Evolutionary conservation across 2,329 filamentous ascomycete genomes (phyloP).

Genomic region (Zasmidium angulare): DNA sequence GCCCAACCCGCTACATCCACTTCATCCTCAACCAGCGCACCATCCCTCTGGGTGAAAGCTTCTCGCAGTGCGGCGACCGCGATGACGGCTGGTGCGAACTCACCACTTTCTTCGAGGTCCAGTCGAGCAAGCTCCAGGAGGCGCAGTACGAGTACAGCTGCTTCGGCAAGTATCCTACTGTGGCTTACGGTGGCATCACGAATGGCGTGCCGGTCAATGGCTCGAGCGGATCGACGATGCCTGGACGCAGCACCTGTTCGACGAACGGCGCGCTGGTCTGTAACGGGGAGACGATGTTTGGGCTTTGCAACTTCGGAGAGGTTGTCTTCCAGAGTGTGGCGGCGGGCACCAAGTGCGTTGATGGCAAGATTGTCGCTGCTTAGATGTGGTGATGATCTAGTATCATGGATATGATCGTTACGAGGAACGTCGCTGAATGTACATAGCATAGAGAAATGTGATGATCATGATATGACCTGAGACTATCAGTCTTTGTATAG

Average conservation of each 20-base stretch:
- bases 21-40: constrained; percentile 70
- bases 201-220: constrained; percentile 48
- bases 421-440: too few relatives aligned
- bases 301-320: constrained; percentile 45
- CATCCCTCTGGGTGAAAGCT: constrained; percentile 65
- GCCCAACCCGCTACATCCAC: constrained; percentile 67
- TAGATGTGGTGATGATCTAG: background rate
- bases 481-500: too few relatives aligned
- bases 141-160: constrained; percentile 67
- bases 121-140: constrained; percentile 52
- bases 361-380: constrained; percentile 38
- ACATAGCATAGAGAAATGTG: background rate
- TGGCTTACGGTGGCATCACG: constrained; percentile 50
- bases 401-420: background rate
- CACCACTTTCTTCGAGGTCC: constrained; percentile 63
- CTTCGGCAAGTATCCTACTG: constrained; percentile 56
- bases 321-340: constrained; percentile 44
- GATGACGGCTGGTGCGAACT: constrained; percentile 78
- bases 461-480: background rate
- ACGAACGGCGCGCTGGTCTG: constrained; percentile 40
- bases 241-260: constrained; percentile 28
- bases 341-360: constrained; percentile 44
- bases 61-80: constrained; percentile 63
- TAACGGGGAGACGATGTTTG: constrained; percentile 42
- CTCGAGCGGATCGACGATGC: background rate